Base-by-base conservation (phyloP, 2,329 filamentous ascomycete species). In the Venturia nashicola region DNA sequence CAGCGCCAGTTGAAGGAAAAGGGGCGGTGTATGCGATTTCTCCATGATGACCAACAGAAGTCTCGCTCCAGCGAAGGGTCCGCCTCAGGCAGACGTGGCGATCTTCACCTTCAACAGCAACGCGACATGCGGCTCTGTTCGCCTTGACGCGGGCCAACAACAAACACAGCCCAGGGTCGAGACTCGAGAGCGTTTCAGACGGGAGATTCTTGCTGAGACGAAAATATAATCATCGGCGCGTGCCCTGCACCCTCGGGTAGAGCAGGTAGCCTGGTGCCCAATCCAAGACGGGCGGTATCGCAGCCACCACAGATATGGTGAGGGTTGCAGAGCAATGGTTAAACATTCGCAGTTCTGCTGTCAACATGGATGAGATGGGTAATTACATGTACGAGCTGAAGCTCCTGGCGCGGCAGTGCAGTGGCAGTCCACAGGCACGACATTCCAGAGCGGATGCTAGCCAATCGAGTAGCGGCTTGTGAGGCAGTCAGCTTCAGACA, bases 401-500 rank as follows among this genome's bases (percentile, higher is more conserved):
- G 6, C 9, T 27, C 23, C 48, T 27, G 12, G 14, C 4, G 51
- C 27, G 51, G 32, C 51, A 55, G 51, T 36, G 27, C 51, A 55
- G 51, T 55, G 51, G 23, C 51, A 55, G 46, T 34, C 23, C 8
- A n/a, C 3, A n/a, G 51, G 27, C 27, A 55, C 51, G 27, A 36
- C 51, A 57, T 34, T n/a, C 12, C 51, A 57, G 16, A 36, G 51
- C 14, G 14, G 27, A 55, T 16, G 18, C 9, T 14, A 1, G 11
- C 48, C 48, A 55, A 55, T 36, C 12, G 16, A 18, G 16, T 20
- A 55, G 51, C 51, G 32, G 32, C 12, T 8, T 34, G 14, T 27
- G 8, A 36, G 36, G 51, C 51, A 57, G 51, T 57, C 51, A 57
- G 51, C 51, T 57, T 57, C 51, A 57, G 27, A 57, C n/a, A 36